phyloP scores from a whole-genome alignment of 345 rosid species.

The Rhizophora apiculata region DNA sequence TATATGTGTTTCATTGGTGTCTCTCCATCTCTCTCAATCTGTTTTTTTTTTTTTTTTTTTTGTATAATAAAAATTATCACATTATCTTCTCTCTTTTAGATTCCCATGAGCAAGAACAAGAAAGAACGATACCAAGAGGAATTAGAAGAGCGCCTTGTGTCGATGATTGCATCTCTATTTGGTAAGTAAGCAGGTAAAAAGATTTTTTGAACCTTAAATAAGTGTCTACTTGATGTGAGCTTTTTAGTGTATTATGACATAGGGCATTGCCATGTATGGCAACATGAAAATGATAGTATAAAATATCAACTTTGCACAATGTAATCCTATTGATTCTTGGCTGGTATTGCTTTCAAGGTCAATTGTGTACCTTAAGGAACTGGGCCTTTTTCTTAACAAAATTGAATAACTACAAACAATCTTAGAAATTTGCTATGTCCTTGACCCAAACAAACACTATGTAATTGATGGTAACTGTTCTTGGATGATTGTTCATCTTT shows the following conservation, averaged over 20 bases:
- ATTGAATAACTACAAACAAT: background rate
- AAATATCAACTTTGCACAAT: no score
- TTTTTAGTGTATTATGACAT: no score
- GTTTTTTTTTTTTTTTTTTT: no score
- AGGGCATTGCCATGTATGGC: no score
- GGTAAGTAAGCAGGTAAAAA: slow-evolving; percentile 66
- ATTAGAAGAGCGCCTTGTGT: slow-evolving; percentile 79
- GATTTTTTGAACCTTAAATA: background rate
- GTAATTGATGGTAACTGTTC: background rate
- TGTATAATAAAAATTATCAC: no score
- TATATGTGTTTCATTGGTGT: no score
- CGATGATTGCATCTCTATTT: slow-evolving; percentile 80
- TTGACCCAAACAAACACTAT: background rate
- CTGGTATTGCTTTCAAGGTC: background rate
- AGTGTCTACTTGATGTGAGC: background rate
- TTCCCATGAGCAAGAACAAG: slow-evolving; percentile 79
- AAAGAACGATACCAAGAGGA: slow-evolving; percentile 85
- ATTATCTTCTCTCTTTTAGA: slow-evolving; percentile 39
- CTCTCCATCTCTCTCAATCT: no score
- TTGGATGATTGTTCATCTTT: slow-evolving; percentile 11
- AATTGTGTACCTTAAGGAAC: background rate
- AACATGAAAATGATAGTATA: no score
- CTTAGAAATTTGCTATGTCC: background rate
- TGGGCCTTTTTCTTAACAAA: background rate
- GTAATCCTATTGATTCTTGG: background rate